Evolutionary conservation across 352 stramenopile genomes (phyloP).

Genomic region (Pythium monospermum): DNA sequence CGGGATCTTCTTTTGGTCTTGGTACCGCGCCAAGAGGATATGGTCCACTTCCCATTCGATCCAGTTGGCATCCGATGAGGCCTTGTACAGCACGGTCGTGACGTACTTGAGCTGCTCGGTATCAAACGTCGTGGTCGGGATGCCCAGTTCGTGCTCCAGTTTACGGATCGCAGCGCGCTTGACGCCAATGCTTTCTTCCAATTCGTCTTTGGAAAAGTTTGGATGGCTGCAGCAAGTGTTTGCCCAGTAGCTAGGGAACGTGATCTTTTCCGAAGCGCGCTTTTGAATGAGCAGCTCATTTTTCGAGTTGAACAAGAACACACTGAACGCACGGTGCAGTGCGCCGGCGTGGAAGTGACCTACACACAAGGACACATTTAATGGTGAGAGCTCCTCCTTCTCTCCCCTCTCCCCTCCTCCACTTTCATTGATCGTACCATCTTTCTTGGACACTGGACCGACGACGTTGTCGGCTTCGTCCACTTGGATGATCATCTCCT

Average conservation of each 20-base stretch:
- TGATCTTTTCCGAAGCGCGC: constrained; percentile 96
- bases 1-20: no score
- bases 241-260: constrained; percentile 98
- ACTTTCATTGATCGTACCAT: constrained; percentile 27
- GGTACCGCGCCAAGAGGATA: constrained; percentile 90
- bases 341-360: constrained; percentile 73
- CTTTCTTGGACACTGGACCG: constrained; percentile 85
- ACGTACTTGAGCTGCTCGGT: constrained; percentile 93
- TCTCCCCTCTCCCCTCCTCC: background rate
- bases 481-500: constrained; percentile 88
- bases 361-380: constrained; percentile 19
- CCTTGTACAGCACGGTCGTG: constrained; percentile 97
- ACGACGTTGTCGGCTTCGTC: constrained; percentile 78
- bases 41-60: constrained; percentile 99
- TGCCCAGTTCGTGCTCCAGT: constrained; percentile 97
- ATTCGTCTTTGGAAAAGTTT: constrained; percentile 89
- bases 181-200: constrained; percentile 74
- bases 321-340: constrained; percentile 80
- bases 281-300: constrained; percentile 88
- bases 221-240: constrained; percentile 99
- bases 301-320: constrained; percentile 85
- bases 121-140: constrained; percentile 79
- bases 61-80: constrained; percentile 86
- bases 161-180: constrained; percentile 96
- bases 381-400: constrained; percentile 7